phyloP scores from a whole-genome alignment of 108 stramenopile genomes.

The Phaeodactylum tricornutum region DNA sequence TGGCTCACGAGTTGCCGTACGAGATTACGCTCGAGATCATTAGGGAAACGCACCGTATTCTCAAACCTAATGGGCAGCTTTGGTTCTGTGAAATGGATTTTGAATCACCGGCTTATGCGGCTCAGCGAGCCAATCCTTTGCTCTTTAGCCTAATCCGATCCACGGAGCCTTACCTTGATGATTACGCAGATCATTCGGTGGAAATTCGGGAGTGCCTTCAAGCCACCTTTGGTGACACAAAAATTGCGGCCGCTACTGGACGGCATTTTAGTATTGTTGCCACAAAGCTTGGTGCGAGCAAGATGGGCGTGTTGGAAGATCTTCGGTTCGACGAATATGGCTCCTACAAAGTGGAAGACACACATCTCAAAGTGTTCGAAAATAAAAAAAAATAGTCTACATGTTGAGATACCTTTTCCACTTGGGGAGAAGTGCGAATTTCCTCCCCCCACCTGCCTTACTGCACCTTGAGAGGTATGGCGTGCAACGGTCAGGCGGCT shows the following conservation, averaged over 20 bases:
- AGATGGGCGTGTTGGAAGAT: conserved; percentile 27
- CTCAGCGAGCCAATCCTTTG: conserved; percentile 62
- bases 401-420: no score
- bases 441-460: no score
- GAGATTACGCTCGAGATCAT: conserved; percentile 33
- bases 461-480: no score
- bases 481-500: no score
- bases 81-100: conserved; percentile 85
- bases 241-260: conserved; percentile 58
- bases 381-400: conserved; percentile 29
- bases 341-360: conserved; percentile 58
- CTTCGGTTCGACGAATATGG: conserved; percentile 50
- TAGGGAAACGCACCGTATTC: conserved; percentile 44
- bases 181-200: conserved; percentile 46
- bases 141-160: conserved; percentile 60
- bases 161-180: conserved; percentile 77
- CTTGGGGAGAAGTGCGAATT: no score
- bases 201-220: conserved; percentile 29
- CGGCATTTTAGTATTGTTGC: conserved; percentile 76
- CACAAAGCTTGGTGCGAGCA: conserved; percentile 21
- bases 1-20: conserved; percentile 59
- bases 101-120: conserved; percentile 65
- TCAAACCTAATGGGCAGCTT: conserved; percentile 55
- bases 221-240: conserved; percentile 20
- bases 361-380: conserved; percentile 68